These are phyloP conservation scores for Tuber indicum DNA, from an alignment of 495 filamentous ascomycete species.

Conservation along the genomic window DNA sequence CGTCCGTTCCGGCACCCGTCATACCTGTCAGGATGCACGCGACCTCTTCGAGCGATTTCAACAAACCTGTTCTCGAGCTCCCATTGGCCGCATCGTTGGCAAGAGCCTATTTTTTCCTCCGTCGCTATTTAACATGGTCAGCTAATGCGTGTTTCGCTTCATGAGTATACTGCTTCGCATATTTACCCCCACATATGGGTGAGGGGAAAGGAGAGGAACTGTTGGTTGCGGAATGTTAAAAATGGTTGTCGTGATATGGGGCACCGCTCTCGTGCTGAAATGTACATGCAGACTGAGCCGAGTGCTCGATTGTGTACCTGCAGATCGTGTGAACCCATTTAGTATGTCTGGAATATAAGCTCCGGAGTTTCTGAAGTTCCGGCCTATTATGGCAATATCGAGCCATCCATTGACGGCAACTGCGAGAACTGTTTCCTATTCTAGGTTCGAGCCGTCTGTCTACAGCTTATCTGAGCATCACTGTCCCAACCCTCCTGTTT, in stretches of 20 bases:
- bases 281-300: background rate
- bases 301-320: background rate
- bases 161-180: slow-evolving; percentile 16
- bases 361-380: background rate
- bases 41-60: slow-evolving; percentile 27
- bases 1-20: slow-evolving; percentile 22
- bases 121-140: slow-evolving; percentile 19
- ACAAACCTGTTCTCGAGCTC: slow-evolving; percentile 14
- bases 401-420: background rate
- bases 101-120: slow-evolving; percentile 24
- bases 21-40: slow-evolving; percentile 36
- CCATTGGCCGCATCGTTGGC: slow-evolving; percentile 27
- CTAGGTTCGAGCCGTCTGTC: background rate
- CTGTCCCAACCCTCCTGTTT: background rate
- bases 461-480: background rate
- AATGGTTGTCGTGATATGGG: background rate
- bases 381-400: background rate
- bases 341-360: background rate
- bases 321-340: background rate
- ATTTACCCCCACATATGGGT: slow-evolving; percentile 14
- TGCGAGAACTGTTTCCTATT: background rate
- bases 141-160: slow-evolving; percentile 10
- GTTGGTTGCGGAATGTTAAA: slow-evolving; percentile 17
- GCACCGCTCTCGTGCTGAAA: background rate
- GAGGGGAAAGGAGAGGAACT: slow-evolving; percentile 13